These are phyloP conservation scores for Adansonia gregorii DNA, from an alignment of 441 rosid genomes.

Conservation along the genomic window DNA sequence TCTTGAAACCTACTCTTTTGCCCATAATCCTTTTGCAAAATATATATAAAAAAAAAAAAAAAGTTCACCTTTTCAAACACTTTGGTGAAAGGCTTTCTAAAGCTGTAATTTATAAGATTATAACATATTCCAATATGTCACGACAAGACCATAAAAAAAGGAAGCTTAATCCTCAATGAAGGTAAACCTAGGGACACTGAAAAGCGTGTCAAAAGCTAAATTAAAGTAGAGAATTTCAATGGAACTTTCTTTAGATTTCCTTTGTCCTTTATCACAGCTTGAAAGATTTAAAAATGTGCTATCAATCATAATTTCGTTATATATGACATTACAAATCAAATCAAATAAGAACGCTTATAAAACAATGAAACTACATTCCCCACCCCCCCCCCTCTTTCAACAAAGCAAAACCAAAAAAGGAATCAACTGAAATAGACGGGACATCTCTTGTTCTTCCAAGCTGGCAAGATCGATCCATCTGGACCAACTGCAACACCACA, in stretches of 20 bases:
- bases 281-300: not conserved
- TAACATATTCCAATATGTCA: not conserved
- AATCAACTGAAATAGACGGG: slow-evolving; percentile 65
- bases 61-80: too few relatives aligned
- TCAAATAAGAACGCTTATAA: not conserved
- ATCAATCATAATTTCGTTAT: not conserved
- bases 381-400: not conserved
- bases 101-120: too few relatives aligned
- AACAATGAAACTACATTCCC: not conserved
- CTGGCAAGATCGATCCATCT: slow-evolving; percentile 57
- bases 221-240: not conserved
- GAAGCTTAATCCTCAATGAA: not conserved
- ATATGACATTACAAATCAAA: not conserved
- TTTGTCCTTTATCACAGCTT: not conserved
- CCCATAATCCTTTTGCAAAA: too few relatives aligned
- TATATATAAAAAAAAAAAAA: too few relatives aligned
- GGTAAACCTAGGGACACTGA: not conserved
- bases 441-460: slow-evolving; percentile 54
- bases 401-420: slow-evolving; percentile 2
- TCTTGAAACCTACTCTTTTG: too few relatives aligned
- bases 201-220: not conserved
- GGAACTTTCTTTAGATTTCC: not conserved
- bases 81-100: not conserved
- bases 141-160: not conserved
- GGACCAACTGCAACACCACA: slow-evolving; percentile 59